These are phyloP conservation scores for Auxenochlorella protothecoides DNA, from an alignment of 139 green algal genomes.

Conservation along the genomic window DNA sequence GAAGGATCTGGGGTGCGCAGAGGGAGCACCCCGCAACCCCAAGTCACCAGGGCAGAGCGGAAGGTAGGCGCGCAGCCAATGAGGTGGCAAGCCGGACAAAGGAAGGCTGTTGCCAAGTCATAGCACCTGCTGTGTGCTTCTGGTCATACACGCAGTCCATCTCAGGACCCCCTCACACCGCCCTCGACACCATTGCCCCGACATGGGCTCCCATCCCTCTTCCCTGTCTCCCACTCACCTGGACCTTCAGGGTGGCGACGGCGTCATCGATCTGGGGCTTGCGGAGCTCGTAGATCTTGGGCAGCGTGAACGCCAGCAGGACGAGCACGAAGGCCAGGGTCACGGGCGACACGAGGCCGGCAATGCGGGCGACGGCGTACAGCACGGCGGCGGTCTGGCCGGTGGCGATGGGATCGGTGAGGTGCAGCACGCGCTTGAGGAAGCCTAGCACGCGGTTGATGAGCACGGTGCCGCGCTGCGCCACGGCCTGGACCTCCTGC, in stretches of 20 bases:
- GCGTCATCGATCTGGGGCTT: constrained; percentile 43
- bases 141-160: no score
- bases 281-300: constrained; percentile 51
- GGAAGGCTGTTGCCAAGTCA: no score
- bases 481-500: constrained; percentile 12
- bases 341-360: constrained; percentile 21
- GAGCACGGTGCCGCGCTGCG: constrained; percentile 8
- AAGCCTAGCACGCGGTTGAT: constrained; percentile 22
- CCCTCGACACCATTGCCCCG: no score
- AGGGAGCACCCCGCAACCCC: no score
- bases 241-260: background rate
- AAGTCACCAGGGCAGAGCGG: no score
- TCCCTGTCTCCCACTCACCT: no score
- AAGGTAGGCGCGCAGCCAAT: no score
- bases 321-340: constrained; percentile 18
- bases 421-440: constrained; percentile 6
- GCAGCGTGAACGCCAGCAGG: constrained; percentile 20
- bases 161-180: no score
- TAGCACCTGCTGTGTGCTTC: no score
- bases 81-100: no score
- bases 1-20: no score
- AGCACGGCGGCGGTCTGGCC: constrained; percentile 9
- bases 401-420: constrained; percentile 7
- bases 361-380: constrained; percentile 26
- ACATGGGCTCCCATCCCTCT: no score